Evolutionary conservation across 2,329 filamentous ascomycete species (phyloP).

Genomic region (Cyphellophora europaea): DNA sequence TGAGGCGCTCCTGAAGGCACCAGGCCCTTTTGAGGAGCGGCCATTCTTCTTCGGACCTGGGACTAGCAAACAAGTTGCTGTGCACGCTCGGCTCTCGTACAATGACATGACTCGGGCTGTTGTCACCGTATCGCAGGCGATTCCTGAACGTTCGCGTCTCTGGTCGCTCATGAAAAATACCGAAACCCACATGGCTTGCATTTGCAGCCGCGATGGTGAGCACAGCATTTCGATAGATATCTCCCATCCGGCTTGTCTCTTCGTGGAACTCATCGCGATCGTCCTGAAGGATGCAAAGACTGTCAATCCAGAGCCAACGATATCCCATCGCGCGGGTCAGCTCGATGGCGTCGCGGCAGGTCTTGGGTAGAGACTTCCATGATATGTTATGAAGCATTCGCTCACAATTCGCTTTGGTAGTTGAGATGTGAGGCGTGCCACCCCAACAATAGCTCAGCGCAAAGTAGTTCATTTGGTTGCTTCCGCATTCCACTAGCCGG

Average conservation of each 20-base stretch:
- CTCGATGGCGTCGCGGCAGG: slow-evolving; percentile 7
- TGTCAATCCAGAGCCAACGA: slow-evolving; percentile 19
- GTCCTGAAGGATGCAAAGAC: slow-evolving; percentile 20
- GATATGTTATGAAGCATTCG: background rate
- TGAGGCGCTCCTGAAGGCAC: slow-evolving; percentile 9
- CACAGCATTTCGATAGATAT: slow-evolving; percentile 8
- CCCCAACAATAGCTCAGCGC: slow-evolving; percentile 10
- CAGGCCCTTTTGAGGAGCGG: slow-evolving; percentile 7
- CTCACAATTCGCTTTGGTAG: background rate
- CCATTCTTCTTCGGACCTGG: slow-evolving; percentile 1
- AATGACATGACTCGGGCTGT: slow-evolving; percentile 1
- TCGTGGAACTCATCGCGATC: slow-evolving; percentile 8
- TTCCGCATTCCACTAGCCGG: background rate
- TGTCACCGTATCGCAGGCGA: background rate
- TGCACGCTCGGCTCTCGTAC: slow-evolving; percentile 1
- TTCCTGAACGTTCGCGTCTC: slow-evolving; percentile 1
- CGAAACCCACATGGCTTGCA: slow-evolving; percentile 1
- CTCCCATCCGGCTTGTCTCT: slow-evolving; percentile 12
- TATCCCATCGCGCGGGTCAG: slow-evolving; percentile 7
- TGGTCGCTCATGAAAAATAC: slow-evolving; percentile 1
- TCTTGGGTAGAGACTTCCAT: slow-evolving; percentile 7
- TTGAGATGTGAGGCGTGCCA: background rate
- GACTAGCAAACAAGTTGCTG: slow-evolving; percentile 1
- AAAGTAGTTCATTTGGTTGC: slow-evolving; percentile 2
- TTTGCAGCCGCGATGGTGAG: slow-evolving; percentile 8